phyloP scores from a whole-genome alignment of 352 stramenopile genomes.

The Globisporangium nunn region DNA sequence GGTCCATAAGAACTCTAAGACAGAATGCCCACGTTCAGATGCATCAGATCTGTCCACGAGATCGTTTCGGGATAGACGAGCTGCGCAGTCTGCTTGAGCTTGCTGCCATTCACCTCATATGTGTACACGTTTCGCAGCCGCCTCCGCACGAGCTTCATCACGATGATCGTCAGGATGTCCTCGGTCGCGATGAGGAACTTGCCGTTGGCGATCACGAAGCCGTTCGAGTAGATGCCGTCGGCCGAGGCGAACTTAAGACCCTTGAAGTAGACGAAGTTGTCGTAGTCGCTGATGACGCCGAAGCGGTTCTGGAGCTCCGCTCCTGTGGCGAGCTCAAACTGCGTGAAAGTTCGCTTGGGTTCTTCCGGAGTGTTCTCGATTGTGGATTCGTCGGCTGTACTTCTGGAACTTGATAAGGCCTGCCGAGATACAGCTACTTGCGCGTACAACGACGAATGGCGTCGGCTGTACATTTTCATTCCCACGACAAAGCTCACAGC shows the following conservation, averaged over 20 bases:
- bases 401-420: no score
- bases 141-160: slow-evolving; percentile 6
- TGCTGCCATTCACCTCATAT: slow-evolving; percentile 5
- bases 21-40: no score
- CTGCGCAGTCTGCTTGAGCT: slow-evolving; percentile 4
- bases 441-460: no score
- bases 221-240: slow-evolving; percentile 22
- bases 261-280: slow-evolving; percentile 10
- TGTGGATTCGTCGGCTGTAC: no score
- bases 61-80: slow-evolving; percentile 8
- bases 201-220: slow-evolving; percentile 30
- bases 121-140: slow-evolving; percentile 7
- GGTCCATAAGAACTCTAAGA: no score
- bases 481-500: no score
- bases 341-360: neutral
- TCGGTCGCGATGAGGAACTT: slow-evolving; percentile 20
- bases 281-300: slow-evolving; percentile 9
- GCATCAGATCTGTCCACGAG: no score
- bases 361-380: no score
- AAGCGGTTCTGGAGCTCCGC: slow-evolving; percentile 4
- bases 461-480: no score
- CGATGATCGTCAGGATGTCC: neutral
- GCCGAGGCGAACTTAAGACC: slow-evolving; percentile 16
- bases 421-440: no score
- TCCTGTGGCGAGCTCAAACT: slow-evolving; percentile 9